Evolutionary conservation across 1,284 basidiomycete species (phyloP), one percentile per base, ranked within the genome.

Genomic region (Uromyces viciae-fabae): DNA sequence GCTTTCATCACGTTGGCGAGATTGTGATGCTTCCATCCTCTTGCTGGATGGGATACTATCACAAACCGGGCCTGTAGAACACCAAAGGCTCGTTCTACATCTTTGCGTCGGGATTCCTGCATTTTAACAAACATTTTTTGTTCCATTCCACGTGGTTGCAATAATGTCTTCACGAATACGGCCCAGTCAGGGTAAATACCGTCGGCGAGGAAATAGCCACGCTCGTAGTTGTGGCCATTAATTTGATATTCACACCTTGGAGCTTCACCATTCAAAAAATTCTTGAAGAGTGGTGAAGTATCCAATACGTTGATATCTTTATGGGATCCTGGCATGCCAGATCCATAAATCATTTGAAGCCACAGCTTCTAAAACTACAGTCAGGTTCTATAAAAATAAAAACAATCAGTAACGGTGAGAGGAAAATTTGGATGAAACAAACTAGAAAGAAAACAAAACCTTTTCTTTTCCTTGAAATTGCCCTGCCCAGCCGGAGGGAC

Each of bases 391-490:
- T 7, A 56, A 22, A 56, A n/a, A n/a, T n/a, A n/a, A n/a, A n/a
- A n/a, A n/a, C n/a, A n/a, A n/a, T n/a, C n/a, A n/a, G n/a, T n/a
- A n/a, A n/a, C n/a, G n/a, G n/a, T n/a, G n/a, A n/a, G n/a, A n/a
- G n/a, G n/a, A n/a, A n/a, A n/a, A n/a, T n/a, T n/a, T n/a, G n/a
- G n/a, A n/a, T n/a, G n/a, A n/a, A n/a, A n/a, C n/a, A n/a, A n/a
- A n/a, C n/a, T n/a, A n/a, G n/a, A 49, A 22, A 49, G 25, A 60
- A 60, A 28, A 60, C 11, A 19, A n/a, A n/a, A 68, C 15, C 36
- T 72, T 54, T 31, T 76, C 75, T 52, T 76, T 76, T n/a, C 75
- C 75, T 64, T 62, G 38, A 38, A 33, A 76, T 22, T 64, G 14
- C 19, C 58, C 75, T 46, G 58, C 31, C 60, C 58, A 76, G 3